A percentile compares a stretch with the other conserved stretches of the same genome.
Conservation (phyloP, 2,329 filamentous ascomycete species). For the Setomelanomma holmii region DNA sequence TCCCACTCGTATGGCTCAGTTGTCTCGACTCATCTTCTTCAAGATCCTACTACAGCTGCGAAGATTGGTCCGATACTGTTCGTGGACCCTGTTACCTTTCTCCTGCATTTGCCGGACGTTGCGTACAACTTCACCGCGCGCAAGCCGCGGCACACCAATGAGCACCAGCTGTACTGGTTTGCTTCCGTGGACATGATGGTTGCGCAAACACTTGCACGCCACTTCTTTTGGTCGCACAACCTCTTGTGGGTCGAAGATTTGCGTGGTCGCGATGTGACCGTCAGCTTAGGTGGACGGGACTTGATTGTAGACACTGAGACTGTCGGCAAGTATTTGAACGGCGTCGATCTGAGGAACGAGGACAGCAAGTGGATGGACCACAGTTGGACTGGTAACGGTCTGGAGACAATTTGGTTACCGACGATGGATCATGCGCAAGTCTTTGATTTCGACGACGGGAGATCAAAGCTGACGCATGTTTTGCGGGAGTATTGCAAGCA, state of each 20-base stretch:
- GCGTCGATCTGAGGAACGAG: constrained; percentile 40
- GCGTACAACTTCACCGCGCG: constrained; percentile 70
- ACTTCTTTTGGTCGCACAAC: constrained; percentile 77
- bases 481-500: constrained; percentile 34
- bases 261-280: constrained; percentile 57
- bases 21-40: constrained; percentile 68
- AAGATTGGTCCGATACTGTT: constrained; percentile 60
- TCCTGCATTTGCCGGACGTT: constrained; percentile 73
- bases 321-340: constrained; percentile 65
- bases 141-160: constrained; percentile 60
- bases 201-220: constrained; percentile 67
- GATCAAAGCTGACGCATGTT: constrained; percentile 32
- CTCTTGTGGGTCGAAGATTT: constrained; percentile 74
- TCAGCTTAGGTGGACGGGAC: constrained; percentile 66
- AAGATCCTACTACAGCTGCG: constrained; percentile 52
- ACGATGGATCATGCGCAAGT: constrained; percentile 69
- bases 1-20: constrained; percentile 70
- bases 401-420: constrained; percentile 68
- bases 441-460: constrained; percentile 36
- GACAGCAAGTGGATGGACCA: constrained; percentile 40
- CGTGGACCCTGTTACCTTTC: constrained; percentile 70
- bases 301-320: constrained; percentile 68
- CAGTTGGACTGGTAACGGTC: constrained; percentile 49
- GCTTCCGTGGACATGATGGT: constrained; percentile 72
- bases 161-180: constrained; percentile 75